phyloP scores from a whole-genome alignment of 352 stramenopile genomes.

The Pythium chondricola region DNA sequence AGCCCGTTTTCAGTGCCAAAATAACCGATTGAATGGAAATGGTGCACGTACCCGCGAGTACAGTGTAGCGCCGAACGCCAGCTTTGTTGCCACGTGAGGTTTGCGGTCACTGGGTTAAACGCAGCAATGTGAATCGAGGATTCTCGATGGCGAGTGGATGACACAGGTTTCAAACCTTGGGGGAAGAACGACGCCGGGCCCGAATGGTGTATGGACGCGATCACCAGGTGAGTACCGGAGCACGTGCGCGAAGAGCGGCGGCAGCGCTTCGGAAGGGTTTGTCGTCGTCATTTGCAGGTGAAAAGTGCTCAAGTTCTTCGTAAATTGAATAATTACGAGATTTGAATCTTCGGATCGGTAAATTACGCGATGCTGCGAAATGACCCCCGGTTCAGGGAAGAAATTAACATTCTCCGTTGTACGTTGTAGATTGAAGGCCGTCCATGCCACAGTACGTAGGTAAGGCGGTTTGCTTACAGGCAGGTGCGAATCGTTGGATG shows the following conservation, averaged over 20 bases:
- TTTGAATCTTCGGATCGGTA: no score
- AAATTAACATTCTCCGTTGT: no score
- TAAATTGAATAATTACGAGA: no score
- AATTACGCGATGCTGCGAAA: no score
- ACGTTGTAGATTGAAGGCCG: no score
- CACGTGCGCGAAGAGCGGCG: conserved; percentile 62
- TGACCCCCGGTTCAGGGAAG: no score
- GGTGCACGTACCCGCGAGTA: conserved; percentile 35
- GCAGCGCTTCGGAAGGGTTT: conserved; percentile 27
- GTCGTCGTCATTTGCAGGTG: conserved; percentile 4
- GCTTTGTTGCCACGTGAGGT: conserved; percentile 43
- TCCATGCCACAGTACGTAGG: no score
- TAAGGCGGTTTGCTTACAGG: no score
- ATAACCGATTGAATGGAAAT: not conserved
- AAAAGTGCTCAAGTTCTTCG: no score
- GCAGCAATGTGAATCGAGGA: not conserved
- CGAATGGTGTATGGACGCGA: conserved; percentile 61
- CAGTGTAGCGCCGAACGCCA: conserved; percentile 44
- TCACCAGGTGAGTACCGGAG: conserved; percentile 63
- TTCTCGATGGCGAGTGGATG: not conserved
- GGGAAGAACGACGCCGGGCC: conserved; percentile 36
- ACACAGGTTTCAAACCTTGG: conserved; percentile 14
- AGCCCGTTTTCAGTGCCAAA: not conserved
- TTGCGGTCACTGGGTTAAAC: conserved; percentile 30
- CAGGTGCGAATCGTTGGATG: no score